phyloP scores from a whole-genome alignment of 345 rosid genomes.

The Triadica sebifera region DNA sequence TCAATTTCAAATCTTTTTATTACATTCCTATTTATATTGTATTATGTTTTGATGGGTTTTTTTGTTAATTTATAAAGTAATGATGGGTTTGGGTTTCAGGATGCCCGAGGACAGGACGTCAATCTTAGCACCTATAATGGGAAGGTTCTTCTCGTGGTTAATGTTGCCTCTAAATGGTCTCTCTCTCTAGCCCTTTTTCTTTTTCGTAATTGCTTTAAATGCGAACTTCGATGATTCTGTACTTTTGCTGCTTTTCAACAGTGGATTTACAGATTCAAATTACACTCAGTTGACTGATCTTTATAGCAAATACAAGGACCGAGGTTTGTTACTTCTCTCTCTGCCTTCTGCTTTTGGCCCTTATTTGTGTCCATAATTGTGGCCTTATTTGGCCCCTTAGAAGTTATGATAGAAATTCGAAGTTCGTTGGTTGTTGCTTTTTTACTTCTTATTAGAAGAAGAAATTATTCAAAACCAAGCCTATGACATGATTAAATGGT shows the following conservation, averaged over 20 bases:
- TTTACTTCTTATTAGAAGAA: not conserved
- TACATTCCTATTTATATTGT: not conserved
- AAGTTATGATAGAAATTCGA: not conserved
- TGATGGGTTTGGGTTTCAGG: constrained; percentile 32
- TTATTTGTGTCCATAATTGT: not conserved
- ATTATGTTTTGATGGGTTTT: not conserved
- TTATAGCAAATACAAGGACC: constrained; percentile 60
- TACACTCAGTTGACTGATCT: constrained; percentile 82
- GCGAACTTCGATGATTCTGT: not conserved
- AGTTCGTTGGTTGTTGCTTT: not conserved
- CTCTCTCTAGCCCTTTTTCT: not conserved
- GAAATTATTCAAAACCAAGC: not conserved
- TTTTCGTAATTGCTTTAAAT: not conserved
- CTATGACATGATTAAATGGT: too few species aligned
- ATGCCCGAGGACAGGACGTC: constrained; percentile 62
- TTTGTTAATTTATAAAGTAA: not conserved
- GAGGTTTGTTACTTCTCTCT: constrained; percentile 51
- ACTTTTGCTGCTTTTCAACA: constrained; percentile 26
- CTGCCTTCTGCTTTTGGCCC: not conserved
- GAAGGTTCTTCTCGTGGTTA: constrained; percentile 77
- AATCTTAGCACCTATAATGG: constrained; percentile 71
- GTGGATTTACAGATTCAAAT: constrained; percentile 75
- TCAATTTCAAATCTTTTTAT: not conserved
- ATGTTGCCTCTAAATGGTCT: constrained; percentile 94
- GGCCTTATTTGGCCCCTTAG: not conserved